Evolutionary conservation across 208 protist species (phyloP).

Genomic region (Angomonas deanei): DNA sequence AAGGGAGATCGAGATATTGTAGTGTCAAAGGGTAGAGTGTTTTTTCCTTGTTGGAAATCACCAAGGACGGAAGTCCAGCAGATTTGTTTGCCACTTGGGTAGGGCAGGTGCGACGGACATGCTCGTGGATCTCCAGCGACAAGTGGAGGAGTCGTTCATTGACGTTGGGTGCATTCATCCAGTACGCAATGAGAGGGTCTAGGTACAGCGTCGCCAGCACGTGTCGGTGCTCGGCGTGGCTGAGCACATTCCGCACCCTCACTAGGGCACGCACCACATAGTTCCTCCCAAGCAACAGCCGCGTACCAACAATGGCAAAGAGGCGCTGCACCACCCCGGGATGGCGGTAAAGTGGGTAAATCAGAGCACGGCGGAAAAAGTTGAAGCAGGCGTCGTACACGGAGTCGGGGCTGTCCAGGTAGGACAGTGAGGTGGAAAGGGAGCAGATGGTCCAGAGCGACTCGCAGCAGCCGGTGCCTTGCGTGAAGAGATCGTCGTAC

Average conservation of each 20-base stretch:
- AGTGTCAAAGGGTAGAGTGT: conserved; percentile 48
- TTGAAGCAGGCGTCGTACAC: conserved; percentile 71
- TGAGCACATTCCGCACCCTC: conserved; percentile 61
- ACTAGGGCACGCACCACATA: conserved; percentile 73
- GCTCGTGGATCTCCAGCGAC: conserved; percentile 65
- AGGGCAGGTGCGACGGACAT: conserved; percentile 44
- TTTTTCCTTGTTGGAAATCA: conserved; percentile 10
- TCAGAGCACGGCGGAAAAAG: conserved; percentile 72
- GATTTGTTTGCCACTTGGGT: too few relatives aligned
- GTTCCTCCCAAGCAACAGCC: conserved; percentile 59
- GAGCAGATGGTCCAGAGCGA: conserved; percentile 86
- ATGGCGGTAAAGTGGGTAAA: conserved; percentile 85
- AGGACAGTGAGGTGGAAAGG: conserved; percentile 77
- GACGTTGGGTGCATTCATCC: conserved; percentile 36
- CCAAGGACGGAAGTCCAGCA: neutral
- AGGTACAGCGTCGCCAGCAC: conserved; percentile 74
- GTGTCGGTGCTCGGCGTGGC: conserved; percentile 78
- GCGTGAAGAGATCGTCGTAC: conserved; percentile 87
- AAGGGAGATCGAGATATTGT: conserved; percentile 40
- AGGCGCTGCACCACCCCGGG: conserved; percentile 68
- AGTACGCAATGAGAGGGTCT: conserved; percentile 74
- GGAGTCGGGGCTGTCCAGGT: conserved; percentile 67
- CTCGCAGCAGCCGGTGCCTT: conserved; percentile 81
- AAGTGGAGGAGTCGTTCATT: conserved; percentile 42
- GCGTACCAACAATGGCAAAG: conserved; percentile 60